Conservation (phyloP, 129 eudicot genomes). For the Flaveria sonorensis region DNA sequence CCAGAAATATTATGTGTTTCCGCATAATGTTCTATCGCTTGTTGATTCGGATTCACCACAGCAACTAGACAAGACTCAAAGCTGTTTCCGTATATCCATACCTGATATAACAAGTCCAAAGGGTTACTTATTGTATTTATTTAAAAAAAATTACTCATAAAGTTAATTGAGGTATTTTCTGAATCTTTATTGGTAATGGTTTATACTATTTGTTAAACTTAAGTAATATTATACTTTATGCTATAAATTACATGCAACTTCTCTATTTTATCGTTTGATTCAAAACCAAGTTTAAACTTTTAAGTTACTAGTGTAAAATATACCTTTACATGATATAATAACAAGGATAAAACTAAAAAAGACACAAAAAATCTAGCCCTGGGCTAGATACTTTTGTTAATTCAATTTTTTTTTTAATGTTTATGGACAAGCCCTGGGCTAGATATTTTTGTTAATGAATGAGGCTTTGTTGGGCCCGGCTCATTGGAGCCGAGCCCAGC, state of each 20-base stretch:
- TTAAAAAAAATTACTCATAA: too few species aligned
- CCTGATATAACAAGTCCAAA: slow-evolving; percentile 39
- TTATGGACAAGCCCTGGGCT: too few species aligned
- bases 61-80: slow-evolving; percentile 88
- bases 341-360: background rate
- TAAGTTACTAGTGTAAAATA: background rate
- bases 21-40: slow-evolving; percentile 71
- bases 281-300: background rate
- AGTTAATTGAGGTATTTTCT: background rate
- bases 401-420: too few species aligned
- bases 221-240: background rate
- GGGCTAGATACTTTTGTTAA: background rate
- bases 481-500: background rate
- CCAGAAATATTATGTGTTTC: slow-evolving; percentile 62
- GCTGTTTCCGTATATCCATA: slow-evolving; percentile 95
- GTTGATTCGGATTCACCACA: slow-evolving; percentile 66
- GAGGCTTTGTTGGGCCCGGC: background rate
- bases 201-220: background rate
- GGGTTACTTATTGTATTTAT: background rate
- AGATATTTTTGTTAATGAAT: background rate
- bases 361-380: background rate
- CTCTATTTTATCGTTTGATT: background rate
- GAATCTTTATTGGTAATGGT: background rate
- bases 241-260: background rate
- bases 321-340: background rate